Percentiles rank a stretch among this genome's conserved stretches.
phyloP scores from a whole-genome alignment of 768 basidiomycete species.

The Russula earlei region DNA sequence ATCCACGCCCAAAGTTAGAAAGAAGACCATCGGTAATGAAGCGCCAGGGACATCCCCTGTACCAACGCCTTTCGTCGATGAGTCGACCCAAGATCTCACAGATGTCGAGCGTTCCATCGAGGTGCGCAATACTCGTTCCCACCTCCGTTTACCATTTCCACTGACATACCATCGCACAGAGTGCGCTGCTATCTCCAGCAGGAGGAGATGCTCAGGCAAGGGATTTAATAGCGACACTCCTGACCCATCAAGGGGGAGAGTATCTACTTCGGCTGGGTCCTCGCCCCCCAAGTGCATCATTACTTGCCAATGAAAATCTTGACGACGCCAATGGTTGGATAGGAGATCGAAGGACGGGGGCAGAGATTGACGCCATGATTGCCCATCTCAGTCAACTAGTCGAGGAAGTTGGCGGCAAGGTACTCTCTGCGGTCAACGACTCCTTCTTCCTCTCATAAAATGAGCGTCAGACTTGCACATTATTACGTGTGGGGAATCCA shows the following conservation, averaged over 20 bases:
- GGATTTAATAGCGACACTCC: conserved; percentile 52
- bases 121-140: conserved; percentile 29
- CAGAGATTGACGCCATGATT: conserved; percentile 43
- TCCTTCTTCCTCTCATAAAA: not conserved
- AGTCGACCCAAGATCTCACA: conserved; percentile 4
- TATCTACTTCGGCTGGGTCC: conserved; percentile 65
- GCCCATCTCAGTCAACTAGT: conserved; percentile 39
- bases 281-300: conserved; percentile 45
- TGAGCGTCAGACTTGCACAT: conserved; percentile 40
- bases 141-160: not conserved
- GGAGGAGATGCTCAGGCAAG: conserved; percentile 46
- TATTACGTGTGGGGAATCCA: conserved; percentile 38
- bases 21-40: conserved; percentile 8
- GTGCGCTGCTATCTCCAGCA: conserved; percentile 34
- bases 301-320: conserved; percentile 46
- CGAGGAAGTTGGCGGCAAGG: conserved; percentile 78
- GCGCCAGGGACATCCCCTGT: not conserved
- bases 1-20: not conserved
- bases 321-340: conserved; percentile 43
- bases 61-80: not conserved
- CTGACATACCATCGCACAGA: not conserved
- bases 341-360: conserved; percentile 40
- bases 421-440: conserved; percentile 23
- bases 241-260: conserved; percentile 65
- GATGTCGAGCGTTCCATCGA: conserved; percentile 49